These are phyloP conservation scores for Phytophthora pseudosyringae DNA, from an alignment of 352 stramenopile genomes.

Conservation along the genomic window DNA sequence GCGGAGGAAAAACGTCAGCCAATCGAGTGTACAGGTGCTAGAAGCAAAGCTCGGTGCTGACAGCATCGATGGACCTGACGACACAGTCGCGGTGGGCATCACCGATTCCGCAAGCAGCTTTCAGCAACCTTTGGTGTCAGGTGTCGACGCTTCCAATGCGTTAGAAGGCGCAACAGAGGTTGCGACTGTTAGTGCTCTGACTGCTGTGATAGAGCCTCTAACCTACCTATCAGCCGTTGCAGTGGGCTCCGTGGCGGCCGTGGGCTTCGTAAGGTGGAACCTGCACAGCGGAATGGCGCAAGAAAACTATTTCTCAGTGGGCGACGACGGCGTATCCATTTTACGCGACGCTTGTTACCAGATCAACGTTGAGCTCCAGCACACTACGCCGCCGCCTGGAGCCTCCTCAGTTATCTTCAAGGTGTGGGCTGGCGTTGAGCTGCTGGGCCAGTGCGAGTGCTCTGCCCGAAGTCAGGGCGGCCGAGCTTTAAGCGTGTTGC, in stretches of 20 bases:
- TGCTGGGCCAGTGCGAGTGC: constrained; percentile 28
- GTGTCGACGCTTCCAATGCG: background rate
- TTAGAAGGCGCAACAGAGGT: background rate
- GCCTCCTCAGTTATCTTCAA: constrained; percentile 35
- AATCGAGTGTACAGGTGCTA: background rate
- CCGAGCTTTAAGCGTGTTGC: constrained; percentile 33
- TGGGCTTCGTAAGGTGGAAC: constrained; percentile 42
- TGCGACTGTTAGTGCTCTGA: background rate
- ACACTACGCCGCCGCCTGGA: constrained; percentile 7
- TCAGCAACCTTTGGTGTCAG: background rate
- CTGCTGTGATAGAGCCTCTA: constrained; percentile 22
- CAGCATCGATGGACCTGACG: background rate
- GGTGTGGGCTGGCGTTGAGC: constrained; percentile 37
- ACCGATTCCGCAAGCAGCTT: background rate
- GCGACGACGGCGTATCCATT: constrained; percentile 36
- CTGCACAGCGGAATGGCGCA: constrained; percentile 21
- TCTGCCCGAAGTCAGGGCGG: constrained; percentile 23
- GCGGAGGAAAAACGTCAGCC: background rate
- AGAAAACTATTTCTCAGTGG: constrained; percentile 32
- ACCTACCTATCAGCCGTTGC: constrained; percentile 37
- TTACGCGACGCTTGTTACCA: constrained; percentile 32
- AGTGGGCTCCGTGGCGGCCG: constrained; percentile 18
- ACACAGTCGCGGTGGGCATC: background rate
- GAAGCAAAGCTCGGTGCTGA: background rate
- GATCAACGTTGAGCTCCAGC: constrained; percentile 46